Evolutionary conservation across 306 rosid species (phyloP), one percentile per base, ranked within the genome.

Genomic region (Sophora flavescens): DNA sequence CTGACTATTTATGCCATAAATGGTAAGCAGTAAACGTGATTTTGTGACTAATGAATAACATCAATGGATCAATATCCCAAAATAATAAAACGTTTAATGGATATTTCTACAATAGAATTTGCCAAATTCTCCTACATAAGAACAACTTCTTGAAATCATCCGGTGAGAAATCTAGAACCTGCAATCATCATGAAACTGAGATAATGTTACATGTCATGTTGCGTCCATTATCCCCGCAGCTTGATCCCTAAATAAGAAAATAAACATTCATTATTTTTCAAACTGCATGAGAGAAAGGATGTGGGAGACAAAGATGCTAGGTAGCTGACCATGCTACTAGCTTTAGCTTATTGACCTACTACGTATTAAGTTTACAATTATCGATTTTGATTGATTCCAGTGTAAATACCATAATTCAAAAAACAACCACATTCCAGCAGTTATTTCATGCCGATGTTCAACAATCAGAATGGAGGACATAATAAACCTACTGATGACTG

Each of bases 121-220:
- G 45, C 61, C 57, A 45, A 69, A 67, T 13, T 62, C 59, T 32
- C 51, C 82, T 51, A 26, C 22, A 74, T 14, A 68, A 51, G 54
- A 63, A 78, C 32, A 70, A 54, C 28, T 56, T 60, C 35, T 68
- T 53, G 72, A 75, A 81, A 72, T 39, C 78, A 39, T 81, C 56
- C 26, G 66, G 28, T 15, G 54, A 45, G 28, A 13, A 59, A 54
- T 39, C 70, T 51, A 58, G 70, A 59, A 70, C 80, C 84, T 71
- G 79, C 76, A 63, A 72, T 56, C 67, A 81, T 71, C 48, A 71
- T 44, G 68, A 70, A 39, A 71, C 53, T 10, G 33, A 59, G 70
- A 28, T 16, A 15, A 73, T 17, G 68, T 50, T 17, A 66, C 52
- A 70, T 56, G 60, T 30, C 47, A 64, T 38, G 30, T 42, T 18